Percentiles rank a stretch among this genome's conserved stretches.
Evolutionary conservation across 2,329 filamentous ascomycete genomes (phyloP).

Genomic region (Alternaria arbusti): DNA sequence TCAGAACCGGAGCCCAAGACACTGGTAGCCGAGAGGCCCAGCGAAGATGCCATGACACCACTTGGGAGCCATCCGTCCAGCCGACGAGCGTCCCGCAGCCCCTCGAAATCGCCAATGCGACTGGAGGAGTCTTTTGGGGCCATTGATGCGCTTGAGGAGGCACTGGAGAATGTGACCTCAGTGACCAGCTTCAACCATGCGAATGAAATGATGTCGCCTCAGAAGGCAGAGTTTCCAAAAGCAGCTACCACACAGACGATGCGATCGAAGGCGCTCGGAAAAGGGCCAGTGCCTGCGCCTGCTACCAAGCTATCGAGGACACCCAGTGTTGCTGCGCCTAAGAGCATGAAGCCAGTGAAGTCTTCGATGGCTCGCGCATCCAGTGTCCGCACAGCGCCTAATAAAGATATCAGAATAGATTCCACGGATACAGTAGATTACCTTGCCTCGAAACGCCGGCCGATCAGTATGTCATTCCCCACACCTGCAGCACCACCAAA

Average conservation of each 20-base stretch:
- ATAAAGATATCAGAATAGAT: constrained; percentile 29
- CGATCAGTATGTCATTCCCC: constrained; percentile 56
- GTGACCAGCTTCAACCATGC: constrained; percentile 45
- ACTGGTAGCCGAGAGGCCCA: constrained; percentile 33
- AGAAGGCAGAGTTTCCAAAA: constrained; percentile 21
- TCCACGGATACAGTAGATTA: constrained; percentile 43
- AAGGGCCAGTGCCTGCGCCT: constrained; percentile 12
- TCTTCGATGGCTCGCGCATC: constrained; percentile 33
- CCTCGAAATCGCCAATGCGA: constrained; percentile 41
- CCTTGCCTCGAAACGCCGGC: constrained; percentile 54
- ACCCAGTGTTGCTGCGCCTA: constrained; percentile 33
- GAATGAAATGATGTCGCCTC: constrained; percentile 39
- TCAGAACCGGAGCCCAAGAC: constrained; percentile 39
- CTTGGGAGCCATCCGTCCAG: constrained; percentile 26
- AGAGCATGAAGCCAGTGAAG: constrained; percentile 37
- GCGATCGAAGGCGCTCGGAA: constrained; percentile 11
- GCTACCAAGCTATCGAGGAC: constrained; percentile 33
- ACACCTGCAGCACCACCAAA: constrained; percentile 56
- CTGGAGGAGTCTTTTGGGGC: constrained; percentile 58
- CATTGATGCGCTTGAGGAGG: constrained; percentile 60
- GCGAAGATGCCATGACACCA: constrained; percentile 31
- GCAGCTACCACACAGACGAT: constrained; percentile 7
- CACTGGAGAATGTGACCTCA: constrained; percentile 55
- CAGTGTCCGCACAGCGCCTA: constrained; percentile 33
- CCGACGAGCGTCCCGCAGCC: constrained; percentile 31